These are phyloP conservation scores for Melastoma malabathricum DNA, from an alignment of 345 rosid species.

Conservation along the genomic window DNA sequence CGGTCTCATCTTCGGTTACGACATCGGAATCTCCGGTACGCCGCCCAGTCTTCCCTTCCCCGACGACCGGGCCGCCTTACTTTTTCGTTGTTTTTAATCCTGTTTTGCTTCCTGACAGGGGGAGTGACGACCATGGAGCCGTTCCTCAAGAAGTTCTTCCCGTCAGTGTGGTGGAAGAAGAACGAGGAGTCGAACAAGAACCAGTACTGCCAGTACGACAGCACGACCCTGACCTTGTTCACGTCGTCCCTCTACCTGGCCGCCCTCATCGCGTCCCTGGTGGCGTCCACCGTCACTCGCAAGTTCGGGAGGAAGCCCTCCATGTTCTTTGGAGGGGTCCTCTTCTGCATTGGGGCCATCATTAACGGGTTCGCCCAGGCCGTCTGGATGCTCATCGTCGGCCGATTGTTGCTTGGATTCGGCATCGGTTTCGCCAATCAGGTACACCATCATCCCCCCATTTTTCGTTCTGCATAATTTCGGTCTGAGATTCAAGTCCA, in stretches of 20 bases:
- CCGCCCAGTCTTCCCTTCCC: conserved; percentile 9
- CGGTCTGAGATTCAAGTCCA: background rate
- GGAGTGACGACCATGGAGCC: conserved; percentile 1
- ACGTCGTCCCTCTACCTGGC: conserved; percentile 7
- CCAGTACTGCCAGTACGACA: conserved; percentile 3
- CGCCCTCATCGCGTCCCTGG: conserved; percentile 3
- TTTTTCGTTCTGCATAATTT: background rate
- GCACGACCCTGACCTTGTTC: conserved; percentile 3
- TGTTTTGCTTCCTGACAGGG: background rate
- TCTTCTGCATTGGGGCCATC: background rate
- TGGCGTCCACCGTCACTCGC: background rate
- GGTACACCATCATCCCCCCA: background rate
- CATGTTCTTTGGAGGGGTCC: conserved; percentile 2
- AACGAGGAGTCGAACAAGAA: background rate
- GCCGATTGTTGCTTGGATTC: background rate
- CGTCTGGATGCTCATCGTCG: conserved; percentile 6
- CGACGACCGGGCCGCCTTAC: no score
- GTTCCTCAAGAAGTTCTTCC: conserved; percentile 3
- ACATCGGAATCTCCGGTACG: conserved; percentile 76
- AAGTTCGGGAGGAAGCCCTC: conserved; percentile 4
- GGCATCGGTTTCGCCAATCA: conserved; percentile 7
- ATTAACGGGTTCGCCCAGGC: background rate
- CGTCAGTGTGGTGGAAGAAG: background rate
- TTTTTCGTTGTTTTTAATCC: no score
- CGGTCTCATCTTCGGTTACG: conserved; percentile 90